Evolutionary conservation across 805 yeast genomes (phyloP).

Genomic region (Teunomyces tritomae): DNA sequence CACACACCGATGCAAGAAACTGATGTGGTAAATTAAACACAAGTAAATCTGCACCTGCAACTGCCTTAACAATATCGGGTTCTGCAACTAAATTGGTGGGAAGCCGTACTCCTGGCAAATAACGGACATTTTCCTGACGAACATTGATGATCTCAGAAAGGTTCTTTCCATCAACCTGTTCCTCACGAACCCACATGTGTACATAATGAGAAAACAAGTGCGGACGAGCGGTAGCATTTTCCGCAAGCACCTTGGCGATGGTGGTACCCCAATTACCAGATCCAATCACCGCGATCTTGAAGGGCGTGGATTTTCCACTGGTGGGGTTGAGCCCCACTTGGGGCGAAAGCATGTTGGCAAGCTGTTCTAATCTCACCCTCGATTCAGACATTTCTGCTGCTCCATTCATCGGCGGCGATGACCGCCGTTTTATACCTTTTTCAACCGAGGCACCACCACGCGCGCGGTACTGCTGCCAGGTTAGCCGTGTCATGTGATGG

Average conservation of each 20-base stretch:
- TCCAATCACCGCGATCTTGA: slow-evolving; percentile 42
- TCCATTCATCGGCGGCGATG: neutral
- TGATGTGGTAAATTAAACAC: slow-evolving; percentile 48
- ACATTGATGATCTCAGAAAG: slow-evolving; percentile 44
- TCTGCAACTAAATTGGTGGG: slow-evolving; percentile 41
- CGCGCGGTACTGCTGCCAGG: neutral
- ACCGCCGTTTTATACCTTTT: neutral
- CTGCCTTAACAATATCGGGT: slow-evolving; percentile 39
- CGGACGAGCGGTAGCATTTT: slow-evolving; percentile 40
- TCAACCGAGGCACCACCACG: slow-evolving; percentile 4
- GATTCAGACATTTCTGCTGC: neutral
- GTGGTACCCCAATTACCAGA: slow-evolving; percentile 51
- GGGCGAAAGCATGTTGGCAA: slow-evolving; percentile 26
- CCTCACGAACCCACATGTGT: slow-evolving; percentile 48
- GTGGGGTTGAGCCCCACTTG: slow-evolving; percentile 10
- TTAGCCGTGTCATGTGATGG: neutral
- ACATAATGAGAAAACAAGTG: slow-evolving; percentile 36
- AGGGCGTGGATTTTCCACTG: slow-evolving; percentile 17
- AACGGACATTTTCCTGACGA: slow-evolving; percentile 44
- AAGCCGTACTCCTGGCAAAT: slow-evolving; percentile 41
- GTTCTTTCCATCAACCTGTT: slow-evolving; percentile 38
- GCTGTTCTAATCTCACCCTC: slow-evolving; percentile 17
- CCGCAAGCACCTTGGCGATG: slow-evolving; percentile 45
- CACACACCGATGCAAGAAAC: slow-evolving; percentile 39
- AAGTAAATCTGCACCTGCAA: slow-evolving; percentile 40